Evolutionary conservation across 2,329 filamentous ascomycete species (phyloP).

Genomic region (Elsinoe fawcettii): DNA sequence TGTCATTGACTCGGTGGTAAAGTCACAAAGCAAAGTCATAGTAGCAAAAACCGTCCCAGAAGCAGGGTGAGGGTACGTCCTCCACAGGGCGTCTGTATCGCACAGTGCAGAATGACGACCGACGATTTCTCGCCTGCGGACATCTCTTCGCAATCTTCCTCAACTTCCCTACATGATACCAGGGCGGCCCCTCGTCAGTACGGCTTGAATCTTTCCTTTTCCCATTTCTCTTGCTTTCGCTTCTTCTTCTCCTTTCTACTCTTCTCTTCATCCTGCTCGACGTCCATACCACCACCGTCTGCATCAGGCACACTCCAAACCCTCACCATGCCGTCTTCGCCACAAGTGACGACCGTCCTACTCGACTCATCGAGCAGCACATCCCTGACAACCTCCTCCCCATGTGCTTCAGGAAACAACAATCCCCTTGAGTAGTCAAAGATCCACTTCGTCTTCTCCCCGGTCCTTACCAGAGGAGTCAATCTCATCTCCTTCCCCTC

Average conservation of each 20-base stretch:
- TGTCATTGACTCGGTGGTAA: background rate
- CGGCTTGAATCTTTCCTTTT: slow-evolving; percentile 34
- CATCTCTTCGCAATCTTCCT: too few species aligned
- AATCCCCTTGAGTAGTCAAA: slow-evolving; percentile 18
- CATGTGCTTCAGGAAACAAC: slow-evolving; percentile 37
- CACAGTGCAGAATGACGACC: too few species aligned
- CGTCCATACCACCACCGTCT: slow-evolving; percentile 16
- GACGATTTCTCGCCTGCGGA: too few species aligned
- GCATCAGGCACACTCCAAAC: slow-evolving; percentile 31
- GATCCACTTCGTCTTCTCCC: slow-evolving; percentile 17
- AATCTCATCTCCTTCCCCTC: slow-evolving; percentile 16
- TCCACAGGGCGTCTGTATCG: too few species aligned
- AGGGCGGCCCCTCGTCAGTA: slow-evolving; percentile 24
- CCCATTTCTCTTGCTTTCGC: slow-evolving; percentile 26
- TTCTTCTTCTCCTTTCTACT: slow-evolving; percentile 25
- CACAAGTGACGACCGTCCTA: slow-evolving; percentile 35
- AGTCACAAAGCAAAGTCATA: too few species aligned
- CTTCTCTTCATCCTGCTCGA: slow-evolving; percentile 13
- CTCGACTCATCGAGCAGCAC: slow-evolving; percentile 25
- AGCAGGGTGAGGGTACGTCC: too few species aligned
- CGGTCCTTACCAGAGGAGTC: slow-evolving; percentile 13
- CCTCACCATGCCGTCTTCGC: slow-evolving; percentile 42
- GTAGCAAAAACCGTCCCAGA: too few species aligned
- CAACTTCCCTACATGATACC: too few species aligned
- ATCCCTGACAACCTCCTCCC: slow-evolving; percentile 43